Base-by-base conservation (phyloP, 2,329 filamentous ascomycete genomes). In the Penicillium sp. region DNA sequence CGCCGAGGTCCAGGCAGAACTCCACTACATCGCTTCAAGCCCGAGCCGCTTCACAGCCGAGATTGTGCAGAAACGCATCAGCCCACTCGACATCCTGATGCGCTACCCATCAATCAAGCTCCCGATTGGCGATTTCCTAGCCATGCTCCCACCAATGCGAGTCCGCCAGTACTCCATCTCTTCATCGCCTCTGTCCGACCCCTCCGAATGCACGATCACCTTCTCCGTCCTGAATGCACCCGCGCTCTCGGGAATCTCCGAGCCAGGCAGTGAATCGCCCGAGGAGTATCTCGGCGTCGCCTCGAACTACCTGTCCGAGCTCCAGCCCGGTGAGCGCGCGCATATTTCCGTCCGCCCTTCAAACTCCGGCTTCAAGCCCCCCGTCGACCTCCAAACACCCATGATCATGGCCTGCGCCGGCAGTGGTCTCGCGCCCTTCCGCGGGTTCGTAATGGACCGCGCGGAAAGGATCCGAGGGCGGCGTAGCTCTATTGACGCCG, bases 101-200 rank as follows among this genome's bases (percentile, higher is more conserved):
- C 80, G 82, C 11, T 88, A 87, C 69, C 80, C 84, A 0, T 75
- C 79, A 0, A 79, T 90, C 35, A 75, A 83, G 2, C 74, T 94
- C 0, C 82, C 89, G 0, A 82, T 95, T 25, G 83, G 83, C 3
- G 77, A 84, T 17, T 94, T 90, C 77, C 80, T 95, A 7, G 81
- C 82, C 37, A 88, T 92, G 81, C 83, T 92, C 0, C 89, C 89
- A 1, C 88, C 90, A 0, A 90, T 95, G 87, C 86, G 90, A 31
- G 82, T 90, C 41, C 84, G 90, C n/a, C 88, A 91, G 73, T 92
- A 92, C 79, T 90, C 87, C 35, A 91, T 93, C 69, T 92, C 90
- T 0, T 92, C 89, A 0, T 91, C 89, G 0, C 88, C 90, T 0
- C 79, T 91, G 0, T 80, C 78, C 62, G 82, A 88, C 62, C 79